Evolutionary conservation across 352 stramenopile genomes (phyloP).

Genomic region (Phytophthora brassicae): DNA sequence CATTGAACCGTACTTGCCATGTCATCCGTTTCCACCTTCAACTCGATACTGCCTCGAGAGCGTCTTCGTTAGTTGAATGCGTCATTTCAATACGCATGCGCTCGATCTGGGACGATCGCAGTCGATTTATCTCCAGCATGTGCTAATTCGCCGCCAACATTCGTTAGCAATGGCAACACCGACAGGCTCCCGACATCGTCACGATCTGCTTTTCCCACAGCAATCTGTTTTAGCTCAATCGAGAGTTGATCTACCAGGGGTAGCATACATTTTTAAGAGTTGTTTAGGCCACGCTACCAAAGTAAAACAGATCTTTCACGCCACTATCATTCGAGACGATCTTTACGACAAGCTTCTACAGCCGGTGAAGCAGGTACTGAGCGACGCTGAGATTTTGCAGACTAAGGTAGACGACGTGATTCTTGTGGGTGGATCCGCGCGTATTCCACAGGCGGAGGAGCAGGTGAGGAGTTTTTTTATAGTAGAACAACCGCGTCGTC

Average conservation of each 20-base stretch:
- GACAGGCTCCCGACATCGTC: no score
- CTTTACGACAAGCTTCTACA: conserved; percentile 92
- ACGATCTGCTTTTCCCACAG: no score
- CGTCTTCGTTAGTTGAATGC: conserved; percentile 96
- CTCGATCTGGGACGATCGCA: conserved; percentile 98
- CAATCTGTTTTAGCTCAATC: no score
- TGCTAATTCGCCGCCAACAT: no score
- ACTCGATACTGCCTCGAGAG: conserved; percentile 96
- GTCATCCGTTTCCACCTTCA: conserved; percentile 95
- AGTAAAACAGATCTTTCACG: no score
- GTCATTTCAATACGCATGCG: conserved; percentile 98
- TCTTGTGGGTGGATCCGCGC: conserved; percentile 76
- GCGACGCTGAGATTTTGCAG: conserved; percentile 89
- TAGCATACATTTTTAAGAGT: no score
- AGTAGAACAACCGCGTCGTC: conserved; percentile 83
- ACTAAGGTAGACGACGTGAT: conserved; percentile 80
- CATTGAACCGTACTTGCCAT: conserved; percentile 95
- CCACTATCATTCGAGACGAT: conserved; percentile 96
- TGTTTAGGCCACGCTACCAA: no score
- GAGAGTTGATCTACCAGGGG: no score
- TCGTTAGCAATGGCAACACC: no score
- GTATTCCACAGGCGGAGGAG: conserved; percentile 72
- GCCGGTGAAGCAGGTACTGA: conserved; percentile 86
- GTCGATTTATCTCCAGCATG: conserved; percentile 97
- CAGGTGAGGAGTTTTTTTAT: conserved; percentile 67